phyloP scores from a whole-genome alignment of 2,329 filamentous ascomycete genomes.

The Sporothrix dimorphospora region DNA sequence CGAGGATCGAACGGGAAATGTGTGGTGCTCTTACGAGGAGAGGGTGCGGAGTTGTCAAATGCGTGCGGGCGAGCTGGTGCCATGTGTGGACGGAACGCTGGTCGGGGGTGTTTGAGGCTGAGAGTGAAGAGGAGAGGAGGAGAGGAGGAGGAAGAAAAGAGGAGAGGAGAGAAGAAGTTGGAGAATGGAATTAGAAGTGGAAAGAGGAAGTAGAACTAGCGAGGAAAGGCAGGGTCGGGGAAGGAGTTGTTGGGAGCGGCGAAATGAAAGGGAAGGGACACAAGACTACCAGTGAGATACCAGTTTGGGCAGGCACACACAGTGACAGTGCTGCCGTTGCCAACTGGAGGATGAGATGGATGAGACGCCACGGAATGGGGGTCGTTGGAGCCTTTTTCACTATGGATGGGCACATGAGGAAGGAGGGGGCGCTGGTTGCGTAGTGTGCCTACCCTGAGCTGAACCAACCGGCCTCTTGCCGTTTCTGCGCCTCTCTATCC shows the following conservation, averaged over 20 bases:
- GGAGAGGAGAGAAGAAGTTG: neutral
- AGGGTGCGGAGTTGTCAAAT: conserved; percentile 1
- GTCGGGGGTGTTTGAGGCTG: neutral
- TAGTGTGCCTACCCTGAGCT: conserved; percentile 10
- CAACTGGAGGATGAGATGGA: conserved; percentile 11
- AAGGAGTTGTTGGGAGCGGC: neutral
- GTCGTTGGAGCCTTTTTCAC: neutral
- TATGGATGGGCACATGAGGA: conserved; percentile 2
- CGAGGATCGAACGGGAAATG: conserved; percentile 4
- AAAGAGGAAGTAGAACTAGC: neutral
- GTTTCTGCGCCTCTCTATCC: neutral
- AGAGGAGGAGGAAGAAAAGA: neutral
- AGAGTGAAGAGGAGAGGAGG: neutral
- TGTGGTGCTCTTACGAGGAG: conserved; percentile 14
- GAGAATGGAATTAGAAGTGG: neutral
- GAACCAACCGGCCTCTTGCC: neutral
- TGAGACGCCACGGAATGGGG: neutral
- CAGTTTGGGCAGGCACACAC: neutral
- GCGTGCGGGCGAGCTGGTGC: neutral
- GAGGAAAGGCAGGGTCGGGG: neutral
- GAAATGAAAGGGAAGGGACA: neutral
- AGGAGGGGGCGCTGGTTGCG: conserved; percentile 10
- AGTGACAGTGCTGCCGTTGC: neutral
- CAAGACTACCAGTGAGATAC: neutral
- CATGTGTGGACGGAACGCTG: neutral